These are phyloP conservation scores for Effrenium voratum DNA, from an alignment of 73 alveolate species.

Conservation along the genomic window DNA sequence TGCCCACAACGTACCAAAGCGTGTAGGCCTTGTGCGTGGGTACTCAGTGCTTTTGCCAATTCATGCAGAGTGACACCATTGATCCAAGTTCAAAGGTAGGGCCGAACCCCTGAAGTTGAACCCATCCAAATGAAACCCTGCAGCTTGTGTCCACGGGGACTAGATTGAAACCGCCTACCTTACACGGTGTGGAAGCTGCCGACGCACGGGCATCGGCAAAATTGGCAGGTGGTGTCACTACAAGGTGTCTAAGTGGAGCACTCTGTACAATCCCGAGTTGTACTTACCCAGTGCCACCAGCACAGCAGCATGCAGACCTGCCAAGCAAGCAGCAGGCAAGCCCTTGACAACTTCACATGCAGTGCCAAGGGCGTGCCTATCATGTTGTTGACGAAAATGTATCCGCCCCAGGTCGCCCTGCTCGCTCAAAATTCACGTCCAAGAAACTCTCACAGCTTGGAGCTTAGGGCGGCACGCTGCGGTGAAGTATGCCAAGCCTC, in stretches of 20 bases:
- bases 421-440: not conserved
- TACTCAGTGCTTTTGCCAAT: too few species aligned
- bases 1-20: conserved; percentile 96
- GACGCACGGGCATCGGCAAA: too few species aligned
- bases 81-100: too few species aligned
- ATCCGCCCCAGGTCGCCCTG: conserved; percentile 98
- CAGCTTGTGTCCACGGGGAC: not conserved
- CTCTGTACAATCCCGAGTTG: conserved; percentile 78
- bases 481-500: conserved; percentile 78
- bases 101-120: too few species aligned
- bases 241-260: not conserved
- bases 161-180: too few species aligned
- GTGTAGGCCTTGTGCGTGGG: conserved; percentile 97
- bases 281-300: conserved; percentile 95
- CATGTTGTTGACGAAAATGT: conserved; percentile 97
- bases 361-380: conserved; percentile 94
- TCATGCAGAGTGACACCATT: too few species aligned
- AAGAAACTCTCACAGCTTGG: not conserved
- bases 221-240: not conserved
- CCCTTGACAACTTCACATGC: not conserved
- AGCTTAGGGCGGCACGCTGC: conserved; percentile 61
- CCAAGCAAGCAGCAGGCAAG: too few species aligned
- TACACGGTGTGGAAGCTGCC: too few species aligned
- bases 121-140: not conserved
- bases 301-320: conserved; percentile 96